These are phyloP conservation scores for Pueraria montana DNA, from an alignment of 306 rosid genomes.

Conservation along the genomic window DNA sequence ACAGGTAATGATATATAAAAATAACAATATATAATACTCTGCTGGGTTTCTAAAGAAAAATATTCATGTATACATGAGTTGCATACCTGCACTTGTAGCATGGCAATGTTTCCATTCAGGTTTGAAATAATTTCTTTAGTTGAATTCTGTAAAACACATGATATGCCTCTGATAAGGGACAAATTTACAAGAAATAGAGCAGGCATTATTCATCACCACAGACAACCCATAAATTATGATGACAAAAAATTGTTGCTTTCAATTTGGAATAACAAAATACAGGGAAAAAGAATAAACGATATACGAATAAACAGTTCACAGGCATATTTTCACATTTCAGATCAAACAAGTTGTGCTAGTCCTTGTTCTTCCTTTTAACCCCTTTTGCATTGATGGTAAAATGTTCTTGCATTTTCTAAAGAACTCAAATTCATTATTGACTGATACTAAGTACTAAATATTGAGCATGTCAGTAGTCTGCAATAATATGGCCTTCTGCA, in stretches of 20 bases:
- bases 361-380: neutral
- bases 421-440: neutral
- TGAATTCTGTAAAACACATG: conserved; percentile 63
- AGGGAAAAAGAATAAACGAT: neutral
- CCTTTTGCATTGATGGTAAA: neutral
- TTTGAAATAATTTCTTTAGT: conserved; percentile 57
- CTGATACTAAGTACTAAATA: neutral
- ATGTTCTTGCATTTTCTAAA: neutral
- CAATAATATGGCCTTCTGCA: neutral
- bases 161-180: conserved; percentile 44
- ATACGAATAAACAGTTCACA: neutral
- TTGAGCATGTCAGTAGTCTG: neutral
- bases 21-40: conserved; percentile 2
- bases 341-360: neutral
- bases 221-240: conserved; percentile 3
- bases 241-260: conserved; percentile 14
- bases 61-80: conserved; percentile 40
- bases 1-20: conserved; percentile 29
- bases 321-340: neutral
- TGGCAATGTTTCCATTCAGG: conserved; percentile 58
- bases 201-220: conserved; percentile 28
- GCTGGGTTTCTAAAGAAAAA: conserved; percentile 26
- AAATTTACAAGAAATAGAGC: conserved; percentile 35
- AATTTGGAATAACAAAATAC: neutral
- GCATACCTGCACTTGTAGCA: conserved; percentile 76